Evolutionary conservation across 1,139 yeast genomes (phyloP).

Genomic region (Yamadazyma kanchanaburiensis): DNA sequence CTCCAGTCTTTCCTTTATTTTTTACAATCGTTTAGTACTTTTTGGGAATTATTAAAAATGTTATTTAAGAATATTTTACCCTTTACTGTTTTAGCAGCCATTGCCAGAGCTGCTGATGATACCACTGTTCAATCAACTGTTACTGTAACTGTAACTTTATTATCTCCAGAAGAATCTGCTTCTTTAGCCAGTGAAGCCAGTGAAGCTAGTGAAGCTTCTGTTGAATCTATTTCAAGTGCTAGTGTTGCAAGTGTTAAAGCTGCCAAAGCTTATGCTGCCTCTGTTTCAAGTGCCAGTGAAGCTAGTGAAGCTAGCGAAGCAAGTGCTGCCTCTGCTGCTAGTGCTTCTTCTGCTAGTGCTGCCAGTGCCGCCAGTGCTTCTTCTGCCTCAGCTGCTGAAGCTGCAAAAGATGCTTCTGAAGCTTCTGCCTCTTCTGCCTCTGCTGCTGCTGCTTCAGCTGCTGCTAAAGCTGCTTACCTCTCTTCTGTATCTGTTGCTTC

Average conservation of each 20-base stretch:
- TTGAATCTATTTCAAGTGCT: constrained; percentile 15
- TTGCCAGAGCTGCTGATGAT: constrained; percentile 31
- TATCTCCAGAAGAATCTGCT: constrained; percentile 39
- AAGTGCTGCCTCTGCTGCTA: constrained; percentile 14
- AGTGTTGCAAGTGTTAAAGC: constrained; percentile 14
- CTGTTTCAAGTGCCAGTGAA: constrained; percentile 12
- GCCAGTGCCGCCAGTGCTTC: constrained; percentile 17
- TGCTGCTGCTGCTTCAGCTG: constrained; percentile 18
- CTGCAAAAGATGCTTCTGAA: constrained; percentile 11
- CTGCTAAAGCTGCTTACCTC: constrained; percentile 10
- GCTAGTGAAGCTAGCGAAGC: constrained; percentile 12
- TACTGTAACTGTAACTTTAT: constrained; percentile 41
- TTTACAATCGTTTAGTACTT: constrained; percentile 5
- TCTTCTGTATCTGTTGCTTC: constrained; percentile 17
- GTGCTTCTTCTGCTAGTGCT: constrained; percentile 15
- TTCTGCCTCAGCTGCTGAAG: constrained; percentile 12
- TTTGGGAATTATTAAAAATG: constrained; percentile 18
- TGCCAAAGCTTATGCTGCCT: constrained; percentile 10
- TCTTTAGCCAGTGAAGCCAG: constrained; percentile 21
- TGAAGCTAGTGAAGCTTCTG: constrained; percentile 13
- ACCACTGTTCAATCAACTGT: constrained; percentile 42
- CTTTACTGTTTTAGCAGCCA: constrained; percentile 21
- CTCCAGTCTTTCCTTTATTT: constrained; percentile 29
- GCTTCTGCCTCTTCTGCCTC: constrained; percentile 21
- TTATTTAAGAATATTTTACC: constrained; percentile 24